Evolutionary conservation across 2,329 filamentous ascomycete species (phyloP).

Genomic region (Fusarium aywerte): DNA sequence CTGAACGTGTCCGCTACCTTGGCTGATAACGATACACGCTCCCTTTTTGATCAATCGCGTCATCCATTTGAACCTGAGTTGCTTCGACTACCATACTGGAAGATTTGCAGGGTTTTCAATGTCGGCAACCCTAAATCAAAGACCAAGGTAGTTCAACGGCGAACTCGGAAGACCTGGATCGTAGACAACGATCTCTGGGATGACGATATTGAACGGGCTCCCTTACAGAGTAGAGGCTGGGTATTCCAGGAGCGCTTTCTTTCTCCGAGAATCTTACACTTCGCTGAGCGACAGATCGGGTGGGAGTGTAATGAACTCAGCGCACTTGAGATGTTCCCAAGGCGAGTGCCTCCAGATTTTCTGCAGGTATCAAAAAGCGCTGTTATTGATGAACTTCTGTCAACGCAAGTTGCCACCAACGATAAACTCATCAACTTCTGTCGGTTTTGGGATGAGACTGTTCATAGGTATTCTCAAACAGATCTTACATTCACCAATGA

Average conservation of each 20-base stretch:
- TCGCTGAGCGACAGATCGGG: constrained; percentile 11
- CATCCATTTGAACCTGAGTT: neutral
- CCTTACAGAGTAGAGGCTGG: constrained; percentile 12
- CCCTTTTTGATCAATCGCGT: neutral
- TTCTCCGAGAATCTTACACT: constrained; percentile 13
- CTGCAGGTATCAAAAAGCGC: neutral
- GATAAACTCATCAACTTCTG: neutral
- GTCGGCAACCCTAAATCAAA: neutral
- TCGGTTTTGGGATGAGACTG: neutral
- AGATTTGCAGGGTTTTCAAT: neutral
- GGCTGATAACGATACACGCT: neutral
- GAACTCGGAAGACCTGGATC: neutral
- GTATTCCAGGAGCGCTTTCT: constrained; percentile 26
- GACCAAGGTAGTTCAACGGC: neutral
- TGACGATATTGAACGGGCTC: neutral
- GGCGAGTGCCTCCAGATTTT: neutral
- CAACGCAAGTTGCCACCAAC: neutral
- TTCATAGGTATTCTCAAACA: neutral
- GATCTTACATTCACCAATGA: neutral
- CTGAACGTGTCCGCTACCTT: constrained; percentile 12
- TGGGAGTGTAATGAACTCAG: constrained; percentile 13
- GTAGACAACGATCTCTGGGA: neutral
- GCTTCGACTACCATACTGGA: neutral
- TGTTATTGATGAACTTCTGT: neutral
- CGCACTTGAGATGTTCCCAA: constrained; percentile 22